Evolutionary conservation across 192 early-diverging fungal species (phyloP).

Genomic region (Linnemannia exigua): DNA sequence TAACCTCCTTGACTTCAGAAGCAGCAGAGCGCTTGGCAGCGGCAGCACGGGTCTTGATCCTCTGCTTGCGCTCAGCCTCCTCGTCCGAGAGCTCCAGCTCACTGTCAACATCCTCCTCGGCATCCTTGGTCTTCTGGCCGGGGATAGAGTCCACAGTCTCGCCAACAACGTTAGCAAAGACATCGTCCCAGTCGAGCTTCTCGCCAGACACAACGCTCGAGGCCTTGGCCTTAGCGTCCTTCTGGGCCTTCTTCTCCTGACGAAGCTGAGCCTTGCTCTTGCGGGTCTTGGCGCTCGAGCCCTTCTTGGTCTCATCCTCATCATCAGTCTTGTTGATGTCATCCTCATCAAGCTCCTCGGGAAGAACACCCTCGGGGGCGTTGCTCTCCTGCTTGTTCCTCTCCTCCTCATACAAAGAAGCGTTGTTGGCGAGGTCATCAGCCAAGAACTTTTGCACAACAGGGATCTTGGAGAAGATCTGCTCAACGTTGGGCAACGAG

Average conservation of each 20-base stretch:
- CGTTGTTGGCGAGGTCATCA: constrained; percentile 83
- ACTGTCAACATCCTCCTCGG: constrained; percentile 65
- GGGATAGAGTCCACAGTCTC: constrained; percentile 62
- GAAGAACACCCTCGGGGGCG: constrained; percentile 60
- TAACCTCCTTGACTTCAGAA: constrained; percentile 38
- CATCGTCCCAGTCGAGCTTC: constrained; percentile 88
- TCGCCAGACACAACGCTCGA: constrained; percentile 46
- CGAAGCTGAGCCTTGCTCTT: constrained; percentile 58
- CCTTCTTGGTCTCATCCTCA: constrained; percentile 57
- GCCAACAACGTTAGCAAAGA: constrained; percentile 86
- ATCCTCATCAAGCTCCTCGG: constrained; percentile 59
- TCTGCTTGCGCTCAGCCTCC: constrained; percentile 55
- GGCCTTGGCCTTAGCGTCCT: constrained; percentile 57
- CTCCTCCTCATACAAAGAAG: constrained; percentile 65
- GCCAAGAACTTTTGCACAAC: constrained; percentile 88
- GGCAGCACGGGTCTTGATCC: constrained; percentile 47
- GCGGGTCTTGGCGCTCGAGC: constrained; percentile 40
- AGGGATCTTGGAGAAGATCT: constrained; percentile 93
- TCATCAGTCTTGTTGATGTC: constrained; percentile 58
- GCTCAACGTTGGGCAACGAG: constrained; percentile 74
- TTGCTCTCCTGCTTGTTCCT: constrained; percentile 67
- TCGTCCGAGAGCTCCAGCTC: constrained; percentile 62
- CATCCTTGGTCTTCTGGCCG: constrained; percentile 53
- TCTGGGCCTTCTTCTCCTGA: constrained; percentile 60
- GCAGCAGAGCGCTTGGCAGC: constrained; percentile 48